Conservation (phyloP, 2,329 filamentous ascomycete genomes). For the Fusarium siculi region DNA sequence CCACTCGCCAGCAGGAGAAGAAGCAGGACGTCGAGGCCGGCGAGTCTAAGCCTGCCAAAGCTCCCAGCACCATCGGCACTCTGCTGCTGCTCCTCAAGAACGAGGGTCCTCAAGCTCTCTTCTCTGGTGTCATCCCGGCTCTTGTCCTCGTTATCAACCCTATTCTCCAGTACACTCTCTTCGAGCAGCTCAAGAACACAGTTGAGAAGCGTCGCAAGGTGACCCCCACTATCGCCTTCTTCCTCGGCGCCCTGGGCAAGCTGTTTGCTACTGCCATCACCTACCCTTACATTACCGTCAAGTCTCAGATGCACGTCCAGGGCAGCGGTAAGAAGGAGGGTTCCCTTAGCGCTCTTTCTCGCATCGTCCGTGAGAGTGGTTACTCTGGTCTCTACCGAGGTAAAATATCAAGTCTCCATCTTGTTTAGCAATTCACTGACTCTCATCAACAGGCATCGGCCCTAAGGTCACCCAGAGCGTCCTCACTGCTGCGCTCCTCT, state of each 20-base stretch:
- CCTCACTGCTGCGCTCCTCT: slow-evolving; percentile 93
- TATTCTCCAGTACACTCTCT: slow-evolving; percentile 97
- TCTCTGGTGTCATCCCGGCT: slow-evolving; percentile 91
- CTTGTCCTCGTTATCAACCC: slow-evolving; percentile 97
- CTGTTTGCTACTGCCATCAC: slow-evolving; percentile 92
- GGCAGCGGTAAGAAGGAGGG: slow-evolving; percentile 81
- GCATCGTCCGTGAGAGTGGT: slow-evolving; percentile 90
- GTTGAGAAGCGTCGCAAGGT: slow-evolving; percentile 80
- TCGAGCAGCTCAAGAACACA: slow-evolving; percentile 95
- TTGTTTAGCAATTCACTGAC: background rate
- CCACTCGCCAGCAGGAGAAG: slow-evolving; percentile 76
- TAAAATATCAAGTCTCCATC: slow-evolving; percentile 54
- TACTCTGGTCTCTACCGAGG: slow-evolving; percentile 92
- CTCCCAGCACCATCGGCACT: slow-evolving; percentile 81
- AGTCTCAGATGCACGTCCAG: slow-evolving; percentile 96
- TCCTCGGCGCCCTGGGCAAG: slow-evolving; percentile 93
- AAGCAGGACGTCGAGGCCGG: slow-evolving; percentile 57
- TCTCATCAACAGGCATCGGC: slow-evolving; percentile 75
- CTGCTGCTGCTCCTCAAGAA: slow-evolving; percentile 82
- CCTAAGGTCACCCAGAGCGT: slow-evolving; percentile 98
- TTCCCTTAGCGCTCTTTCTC: slow-evolving; percentile 79
- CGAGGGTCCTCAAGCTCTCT: slow-evolving; percentile 86
- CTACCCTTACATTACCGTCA: slow-evolving; percentile 98
- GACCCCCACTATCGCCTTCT: slow-evolving; percentile 87
- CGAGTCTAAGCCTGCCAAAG: slow-evolving; percentile 54